Evolutionary conservation across 202 grass and related monocot genomes (phyloP).

Genomic region (Hordeum pubiflorum): DNA sequence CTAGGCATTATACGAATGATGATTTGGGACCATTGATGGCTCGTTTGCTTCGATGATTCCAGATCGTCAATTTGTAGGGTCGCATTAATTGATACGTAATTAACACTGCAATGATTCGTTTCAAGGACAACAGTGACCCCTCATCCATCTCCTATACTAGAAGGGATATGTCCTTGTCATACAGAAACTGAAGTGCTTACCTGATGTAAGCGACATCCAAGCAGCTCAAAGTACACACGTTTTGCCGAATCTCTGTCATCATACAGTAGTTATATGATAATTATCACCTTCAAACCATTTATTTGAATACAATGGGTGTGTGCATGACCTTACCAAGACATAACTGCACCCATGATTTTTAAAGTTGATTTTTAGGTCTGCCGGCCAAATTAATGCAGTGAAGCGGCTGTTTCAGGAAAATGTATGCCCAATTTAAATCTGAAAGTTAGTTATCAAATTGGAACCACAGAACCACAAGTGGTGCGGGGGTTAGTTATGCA

Average conservation of each 20-base stretch:
- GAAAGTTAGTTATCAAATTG: background rate
- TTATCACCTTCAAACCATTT: background rate
- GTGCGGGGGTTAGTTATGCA: background rate
- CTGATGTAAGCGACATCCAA: background rate
- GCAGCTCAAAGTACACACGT: background rate
- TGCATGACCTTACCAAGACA: background rate
- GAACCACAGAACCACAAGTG: background rate
- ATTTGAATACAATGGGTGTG: background rate
- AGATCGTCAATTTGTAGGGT: slow-evolving; percentile 11
- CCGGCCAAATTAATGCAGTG: background rate
- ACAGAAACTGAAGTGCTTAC: background rate
- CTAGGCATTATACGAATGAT: background rate
- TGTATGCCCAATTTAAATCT: background rate
- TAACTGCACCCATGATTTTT: background rate
- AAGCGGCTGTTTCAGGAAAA: background rate
- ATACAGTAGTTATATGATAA: background rate
- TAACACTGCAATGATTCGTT: background rate
- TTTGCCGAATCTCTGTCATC: background rate
- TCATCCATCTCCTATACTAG: slow-evolving; percentile 4
- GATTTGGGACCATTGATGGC: slow-evolving; percentile 7
- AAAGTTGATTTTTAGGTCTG: background rate
- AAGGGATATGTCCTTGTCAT: background rate
- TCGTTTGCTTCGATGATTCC: slow-evolving; percentile 21
- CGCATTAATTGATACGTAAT: background rate
- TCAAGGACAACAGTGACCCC: slow-evolving; percentile 3